Evolutionary conservation across 345 rosid species (phyloP).

Genomic region (Rhodamnia argentea): DNA sequence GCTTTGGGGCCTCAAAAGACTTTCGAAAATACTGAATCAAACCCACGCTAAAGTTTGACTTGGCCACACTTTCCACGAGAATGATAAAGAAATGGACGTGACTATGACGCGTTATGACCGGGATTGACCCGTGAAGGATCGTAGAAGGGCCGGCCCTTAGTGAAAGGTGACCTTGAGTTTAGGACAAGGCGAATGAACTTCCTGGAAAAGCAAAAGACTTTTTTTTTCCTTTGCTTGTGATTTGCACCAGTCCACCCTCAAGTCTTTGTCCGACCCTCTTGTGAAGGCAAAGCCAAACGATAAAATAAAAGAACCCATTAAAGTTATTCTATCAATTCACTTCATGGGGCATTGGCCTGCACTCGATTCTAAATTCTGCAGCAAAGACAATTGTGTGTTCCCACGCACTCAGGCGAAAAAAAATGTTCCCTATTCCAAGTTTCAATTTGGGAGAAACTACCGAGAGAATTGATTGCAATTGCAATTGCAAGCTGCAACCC

Average conservation of each 20-base stretch:
- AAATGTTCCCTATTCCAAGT: not conserved
- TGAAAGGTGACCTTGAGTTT: not conserved
- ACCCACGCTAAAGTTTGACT: too few species aligned
- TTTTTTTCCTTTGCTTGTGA: not conserved
- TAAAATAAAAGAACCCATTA: not conserved
- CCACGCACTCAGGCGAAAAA: not conserved
- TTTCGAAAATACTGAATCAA: too few species aligned
- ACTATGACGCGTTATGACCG: not conserved
- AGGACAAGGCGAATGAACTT: not conserved
- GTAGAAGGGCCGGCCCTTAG: not conserved
- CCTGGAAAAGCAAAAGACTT: not conserved
- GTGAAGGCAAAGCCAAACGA: not conserved
- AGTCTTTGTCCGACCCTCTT: not conserved
- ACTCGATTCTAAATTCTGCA: not conserved
- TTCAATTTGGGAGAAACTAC: not conserved
- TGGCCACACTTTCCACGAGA: not conserved
- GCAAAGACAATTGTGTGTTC: accelerated
- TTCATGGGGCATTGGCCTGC: not conserved
- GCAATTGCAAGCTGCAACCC: too few species aligned
- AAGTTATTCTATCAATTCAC: not conserved
- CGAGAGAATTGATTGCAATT: not conserved
- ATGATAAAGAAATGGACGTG: not conserved
- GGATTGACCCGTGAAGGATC: not conserved
- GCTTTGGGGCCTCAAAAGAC: too few species aligned
- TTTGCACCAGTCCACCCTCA: not conserved